Evolutionary conservation across 768 basidiomycete species (phyloP).

Genomic region (Leccinum broughii): DNA sequence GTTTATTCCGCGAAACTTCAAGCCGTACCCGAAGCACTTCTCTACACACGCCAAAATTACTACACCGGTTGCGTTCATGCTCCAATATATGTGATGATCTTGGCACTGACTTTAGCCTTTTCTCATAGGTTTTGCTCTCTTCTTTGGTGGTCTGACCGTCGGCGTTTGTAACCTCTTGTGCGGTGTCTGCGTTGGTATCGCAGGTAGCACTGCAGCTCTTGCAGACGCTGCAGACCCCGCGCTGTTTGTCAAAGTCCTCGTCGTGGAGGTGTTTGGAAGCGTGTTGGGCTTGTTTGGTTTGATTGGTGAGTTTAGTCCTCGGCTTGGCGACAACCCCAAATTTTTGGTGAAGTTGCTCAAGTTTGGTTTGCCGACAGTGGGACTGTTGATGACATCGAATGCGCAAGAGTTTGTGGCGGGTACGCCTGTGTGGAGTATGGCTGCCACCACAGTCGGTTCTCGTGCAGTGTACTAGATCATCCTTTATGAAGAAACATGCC

Average conservation of each 20-base stretch:
- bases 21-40: conserved; percentile 55
- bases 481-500: not conserved
- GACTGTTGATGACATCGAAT: conserved; percentile 72
- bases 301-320: conserved; percentile 62
- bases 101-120: not conserved
- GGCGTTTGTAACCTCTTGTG: conserved; percentile 94
- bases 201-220: conserved; percentile 92
- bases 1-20: conserved; percentile 87
- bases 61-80: conserved; percentile 69
- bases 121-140: conserved; percentile 77
- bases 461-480: conserved; percentile 33
- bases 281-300: conserved; percentile 92
- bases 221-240: conserved; percentile 94
- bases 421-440: conserved; percentile 32
- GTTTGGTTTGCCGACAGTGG: conserved; percentile 47
- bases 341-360: not conserved
- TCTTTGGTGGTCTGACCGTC: conserved; percentile 96
- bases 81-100: not conserved
- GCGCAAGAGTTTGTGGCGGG: conserved; percentile 57
- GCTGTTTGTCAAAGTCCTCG: conserved; percentile 93
- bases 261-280: conserved; percentile 93
- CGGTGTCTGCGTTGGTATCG: conserved; percentile 91
- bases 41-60: conserved; percentile 88
- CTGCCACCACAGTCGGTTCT: conserved; percentile 32
- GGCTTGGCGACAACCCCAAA: not conserved